These are phyloP conservation scores for Eutypella sp. DNA, from an alignment of 2,329 filamentous ascomycete genomes.

Conservation along the genomic window DNA sequence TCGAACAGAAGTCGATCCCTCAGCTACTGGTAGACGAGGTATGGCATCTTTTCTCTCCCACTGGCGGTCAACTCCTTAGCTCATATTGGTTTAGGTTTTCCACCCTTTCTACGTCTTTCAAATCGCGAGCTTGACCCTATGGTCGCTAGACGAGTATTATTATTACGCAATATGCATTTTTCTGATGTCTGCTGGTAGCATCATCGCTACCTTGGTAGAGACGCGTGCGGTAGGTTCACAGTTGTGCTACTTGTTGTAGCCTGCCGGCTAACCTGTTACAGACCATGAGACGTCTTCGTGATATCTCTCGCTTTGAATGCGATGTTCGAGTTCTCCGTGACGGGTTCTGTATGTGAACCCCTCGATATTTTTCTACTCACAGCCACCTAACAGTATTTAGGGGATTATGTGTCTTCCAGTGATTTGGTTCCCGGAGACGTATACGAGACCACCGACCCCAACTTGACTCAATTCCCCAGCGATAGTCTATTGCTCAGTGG, in stretches of 20 bases:
- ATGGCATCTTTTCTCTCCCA: slow-evolving; percentile 10
- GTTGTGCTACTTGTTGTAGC: neutral
- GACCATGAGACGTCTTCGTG: slow-evolving; percentile 85
- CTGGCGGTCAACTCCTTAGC: neutral
- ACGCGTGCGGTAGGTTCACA: slow-evolving; percentile 64
- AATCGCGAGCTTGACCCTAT: slow-evolving; percentile 86
- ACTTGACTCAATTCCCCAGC: slow-evolving; percentile 79
- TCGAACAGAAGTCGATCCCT: slow-evolving; percentile 78
- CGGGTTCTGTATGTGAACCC: slow-evolving; percentile 69
- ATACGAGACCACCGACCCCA: slow-evolving; percentile 94
- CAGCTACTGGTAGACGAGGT: slow-evolving; percentile 88
- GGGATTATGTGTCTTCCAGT: slow-evolving; percentile 78
- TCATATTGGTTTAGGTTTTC: slow-evolving; percentile 58
- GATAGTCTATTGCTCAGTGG: slow-evolving; percentile 88
- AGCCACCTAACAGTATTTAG: slow-evolving; percentile 34
- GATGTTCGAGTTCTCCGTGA: slow-evolving; percentile 89
- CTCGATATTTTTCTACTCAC: neutral
- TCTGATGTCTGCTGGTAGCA: slow-evolving; percentile 87
- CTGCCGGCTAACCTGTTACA: slow-evolving; percentile 26
- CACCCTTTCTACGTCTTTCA: slow-evolving; percentile 99
- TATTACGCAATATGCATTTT: slow-evolving; percentile 97
- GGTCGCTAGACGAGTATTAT: slow-evolving; percentile 95
- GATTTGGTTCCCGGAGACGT: slow-evolving; percentile 94
- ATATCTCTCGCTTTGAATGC: slow-evolving; percentile 93
- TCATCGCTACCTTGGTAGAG: slow-evolving; percentile 82